Conservation (phyloP, 1,284 basidiomycete species). For the Trichosporon coremiiforme region DNA sequence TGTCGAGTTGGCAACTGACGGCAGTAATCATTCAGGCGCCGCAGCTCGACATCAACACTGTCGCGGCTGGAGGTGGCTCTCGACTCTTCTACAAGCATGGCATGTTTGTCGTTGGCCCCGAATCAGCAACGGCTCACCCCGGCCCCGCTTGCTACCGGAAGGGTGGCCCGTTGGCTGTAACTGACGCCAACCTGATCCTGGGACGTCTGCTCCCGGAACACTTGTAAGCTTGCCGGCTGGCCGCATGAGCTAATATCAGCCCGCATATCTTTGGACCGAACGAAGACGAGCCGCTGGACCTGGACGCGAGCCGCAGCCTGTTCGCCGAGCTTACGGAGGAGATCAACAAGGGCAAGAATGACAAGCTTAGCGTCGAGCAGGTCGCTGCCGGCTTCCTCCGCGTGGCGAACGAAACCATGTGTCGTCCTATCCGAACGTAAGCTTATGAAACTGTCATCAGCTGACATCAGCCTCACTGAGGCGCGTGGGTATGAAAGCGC, state of each 20-base stretch:
- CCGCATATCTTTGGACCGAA: constrained; percentile 58
- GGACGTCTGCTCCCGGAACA: constrained; percentile 60
- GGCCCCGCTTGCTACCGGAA: constrained; percentile 49
- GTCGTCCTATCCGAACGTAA: constrained; percentile 44
- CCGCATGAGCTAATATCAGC: constrained; percentile 24
- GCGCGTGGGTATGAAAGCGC: constrained; percentile 44
- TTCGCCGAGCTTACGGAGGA: constrained; percentile 56
- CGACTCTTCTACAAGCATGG: constrained; percentile 51
- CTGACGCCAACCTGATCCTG: constrained; percentile 54
- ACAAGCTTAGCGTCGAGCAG: constrained; percentile 40
- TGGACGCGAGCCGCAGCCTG: constrained; percentile 46
- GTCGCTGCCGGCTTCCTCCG: constrained; percentile 45
- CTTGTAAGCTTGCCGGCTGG: constrained; percentile 32
- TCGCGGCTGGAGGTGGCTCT: constrained; percentile 54
- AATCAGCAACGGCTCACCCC: constrained; percentile 60
- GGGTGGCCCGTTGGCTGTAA: constrained; percentile 51
- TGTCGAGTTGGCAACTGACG: constrained; percentile 36
- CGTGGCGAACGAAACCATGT: constrained; percentile 53
- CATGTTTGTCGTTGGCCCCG: constrained; percentile 35
- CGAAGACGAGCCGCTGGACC: constrained; percentile 59
- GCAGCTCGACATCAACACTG: constrained; percentile 58
- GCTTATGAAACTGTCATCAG: background rate
- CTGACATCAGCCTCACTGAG: constrained; percentile 40
- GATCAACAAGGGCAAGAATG: constrained; percentile 53
- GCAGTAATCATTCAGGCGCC: constrained; percentile 72